phyloP scores from a whole-genome alignment of 345 rosid genomes.

The Zanthoxylum bungeanum region DNA sequence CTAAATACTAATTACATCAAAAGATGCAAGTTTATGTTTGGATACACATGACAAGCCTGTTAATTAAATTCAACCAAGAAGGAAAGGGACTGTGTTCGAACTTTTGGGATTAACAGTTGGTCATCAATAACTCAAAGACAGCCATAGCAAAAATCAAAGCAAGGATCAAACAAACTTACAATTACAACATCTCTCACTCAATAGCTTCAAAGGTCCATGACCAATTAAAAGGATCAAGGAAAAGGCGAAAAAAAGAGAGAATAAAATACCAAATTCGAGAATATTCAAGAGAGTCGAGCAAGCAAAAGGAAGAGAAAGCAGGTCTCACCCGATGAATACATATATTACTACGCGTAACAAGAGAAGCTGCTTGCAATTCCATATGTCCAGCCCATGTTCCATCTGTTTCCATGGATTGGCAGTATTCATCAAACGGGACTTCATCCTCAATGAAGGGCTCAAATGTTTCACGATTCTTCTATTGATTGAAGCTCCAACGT shows the following conservation, averaged over 20 bases:
- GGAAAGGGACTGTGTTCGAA: background rate
- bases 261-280: background rate
- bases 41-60: background rate
- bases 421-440: constrained; percentile 80
- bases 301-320: background rate
- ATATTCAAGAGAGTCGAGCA: background rate
- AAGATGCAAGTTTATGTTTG: background rate
- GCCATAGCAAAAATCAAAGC: background rate
- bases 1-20: background rate
- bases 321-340: constrained; percentile 78
- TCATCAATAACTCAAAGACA: background rate
- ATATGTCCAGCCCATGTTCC: constrained; percentile 98
- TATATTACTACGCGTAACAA: constrained; percentile 70
- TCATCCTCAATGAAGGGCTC: constrained; percentile 97
- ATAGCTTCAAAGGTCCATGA: background rate
- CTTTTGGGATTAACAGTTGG: background rate
- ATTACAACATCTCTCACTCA: background rate
- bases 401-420: constrained; percentile 76
- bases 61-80: background rate
- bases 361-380: constrained; percentile 96
- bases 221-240: background rate
- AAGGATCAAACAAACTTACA: background rate
- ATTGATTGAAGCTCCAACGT: constrained; percentile 24
- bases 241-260: background rate
- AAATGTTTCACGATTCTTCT: constrained; percentile 72